Evolutionary conservation across 805 yeast species (phyloP), one percentile per base, ranked within the genome.

Genomic region (Teunomyces aglyptinius): DNA sequence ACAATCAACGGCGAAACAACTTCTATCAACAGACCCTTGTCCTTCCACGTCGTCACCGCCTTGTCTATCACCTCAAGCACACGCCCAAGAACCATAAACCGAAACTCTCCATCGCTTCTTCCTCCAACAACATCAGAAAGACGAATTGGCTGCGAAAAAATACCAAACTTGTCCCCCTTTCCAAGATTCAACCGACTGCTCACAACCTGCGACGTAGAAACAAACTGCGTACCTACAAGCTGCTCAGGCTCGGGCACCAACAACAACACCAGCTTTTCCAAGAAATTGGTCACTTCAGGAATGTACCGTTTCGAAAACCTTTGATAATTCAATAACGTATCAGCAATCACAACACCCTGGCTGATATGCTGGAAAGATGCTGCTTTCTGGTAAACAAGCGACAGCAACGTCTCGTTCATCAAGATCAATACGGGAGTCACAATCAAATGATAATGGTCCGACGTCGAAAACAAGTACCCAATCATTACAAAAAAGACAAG

Each of bases 371-470:
- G 63, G 20, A 79, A 49, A 4, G 73, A 59, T 6, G 52, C 49
- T 4, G 61, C 60, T 4, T 60, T 58, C 44, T 83, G 82, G 41
- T 56, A 53, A 15, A 56, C 53, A 20, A 65, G 55, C 5, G 46
- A 50, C 5, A 64, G 55, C 46, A 92, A 67, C 11, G 81, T 71
- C 63, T 89, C 92, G 41, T 85, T 79, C 72, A 89, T 81, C 33
- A 89, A 67, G 28, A 94, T 77, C 26, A 81, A 70, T 1, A 92
- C 77, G 3, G 97, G 96, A 0, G 97, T 91, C 4, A 84, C 91
- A 8, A 94, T 86, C 49, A 90, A 74, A 71, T 94, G 99, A 67
- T 87, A 92, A 61, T 89, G 91, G 71, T 94, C 99, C 0, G 99
- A 94, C 0, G 97, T 89, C 0, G 99, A 91, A 60, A 86, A 94